Conservation (phyloP, 306 rosid genomes). For the Corylus heterophylla region DNA sequence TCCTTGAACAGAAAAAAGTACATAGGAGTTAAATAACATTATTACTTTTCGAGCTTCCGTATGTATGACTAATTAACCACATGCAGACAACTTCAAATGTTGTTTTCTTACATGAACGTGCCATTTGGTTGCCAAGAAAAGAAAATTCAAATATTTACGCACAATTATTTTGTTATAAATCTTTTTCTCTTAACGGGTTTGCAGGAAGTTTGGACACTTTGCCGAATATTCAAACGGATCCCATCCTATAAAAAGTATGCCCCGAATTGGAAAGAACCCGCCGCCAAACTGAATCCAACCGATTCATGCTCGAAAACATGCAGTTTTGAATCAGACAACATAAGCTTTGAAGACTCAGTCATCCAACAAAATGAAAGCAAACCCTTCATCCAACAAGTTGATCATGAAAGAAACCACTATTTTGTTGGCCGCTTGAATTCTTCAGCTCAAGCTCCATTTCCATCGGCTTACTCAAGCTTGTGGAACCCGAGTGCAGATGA, state of each 20-base stretch:
- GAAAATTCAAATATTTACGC: neutral
- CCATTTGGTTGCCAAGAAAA: neutral
- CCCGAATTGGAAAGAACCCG: slow-evolving; percentile 40
- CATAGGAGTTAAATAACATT: neutral
- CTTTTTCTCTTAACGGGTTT: neutral
- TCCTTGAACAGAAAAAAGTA: neutral
- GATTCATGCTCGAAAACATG: slow-evolving; percentile 55
- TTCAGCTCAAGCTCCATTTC: slow-evolving; percentile 26
- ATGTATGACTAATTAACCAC: too few relatives aligned
- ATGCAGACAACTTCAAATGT: too few relatives aligned
- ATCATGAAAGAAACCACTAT: slow-evolving; percentile 23
- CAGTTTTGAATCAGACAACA: slow-evolving; percentile 57
- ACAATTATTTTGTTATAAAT: neutral
- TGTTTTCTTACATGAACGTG: neutral
- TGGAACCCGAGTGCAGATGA: slow-evolving; percentile 45
- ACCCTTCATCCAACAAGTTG: slow-evolving; percentile 28
- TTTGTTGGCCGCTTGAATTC: slow-evolving; percentile 22
- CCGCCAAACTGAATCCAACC: slow-evolving; percentile 22
- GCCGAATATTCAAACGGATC: slow-evolving; percentile 78
- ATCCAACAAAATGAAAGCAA: slow-evolving; percentile 39
- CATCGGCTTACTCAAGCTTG: slow-evolving; percentile 37
- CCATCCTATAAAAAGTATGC: slow-evolving; percentile 58
- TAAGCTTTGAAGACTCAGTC: slow-evolving; percentile 38
- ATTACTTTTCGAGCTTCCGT: neutral
- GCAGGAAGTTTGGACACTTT: slow-evolving; percentile 96